Percentiles rank a stretch among this genome's conserved stretches.
phyloP scores from a whole-genome alignment of 768 basidiomycete species.

The Symmetrospora coprosmae region DNA sequence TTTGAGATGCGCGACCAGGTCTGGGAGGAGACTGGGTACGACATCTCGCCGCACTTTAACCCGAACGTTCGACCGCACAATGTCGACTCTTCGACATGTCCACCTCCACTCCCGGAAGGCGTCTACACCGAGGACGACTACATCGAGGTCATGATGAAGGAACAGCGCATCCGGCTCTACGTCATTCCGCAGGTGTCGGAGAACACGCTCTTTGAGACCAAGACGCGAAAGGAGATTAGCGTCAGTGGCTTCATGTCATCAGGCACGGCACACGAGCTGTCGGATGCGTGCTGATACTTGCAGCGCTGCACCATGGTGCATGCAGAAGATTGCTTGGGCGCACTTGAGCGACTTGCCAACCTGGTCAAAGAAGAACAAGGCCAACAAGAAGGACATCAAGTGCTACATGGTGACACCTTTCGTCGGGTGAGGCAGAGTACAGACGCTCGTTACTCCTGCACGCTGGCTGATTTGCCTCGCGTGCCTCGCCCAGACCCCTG shows the following conservation, averaged over 20 bases:
- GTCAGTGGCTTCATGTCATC: not conserved
- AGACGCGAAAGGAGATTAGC: slow-evolving; percentile 95
- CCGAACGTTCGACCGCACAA: slow-evolving; percentile 35
- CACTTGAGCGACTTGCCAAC: slow-evolving; percentile 73
- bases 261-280: too few species aligned
- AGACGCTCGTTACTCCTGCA: too few species aligned
- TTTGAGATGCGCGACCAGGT: too few species aligned
- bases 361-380: slow-evolving; percentile 54
- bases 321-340: slow-evolving; percentile 94
- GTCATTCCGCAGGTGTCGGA: slow-evolving; percentile 79
- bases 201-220: slow-evolving; percentile 74
- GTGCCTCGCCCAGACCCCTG: slow-evolving; percentile 16
- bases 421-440: slow-evolving; percentile 43
- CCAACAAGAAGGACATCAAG: slow-evolving; percentile 48
- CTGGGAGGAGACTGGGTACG: slow-evolving; percentile 91
- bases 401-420: slow-evolving; percentile 94
- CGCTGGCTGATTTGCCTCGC: too few species aligned
- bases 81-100: slow-evolving; percentile 44
- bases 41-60: slow-evolving; percentile 40
- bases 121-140: slow-evolving; percentile 46
- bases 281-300: not conserved
- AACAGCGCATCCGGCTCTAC: slow-evolving; percentile 79
- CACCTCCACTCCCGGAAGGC: slow-evolving; percentile 17
- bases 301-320: slow-evolving; percentile 4
- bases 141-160: slow-evolving; percentile 72